These are phyloP conservation scores for Suillus hirtellus DNA, from an alignment of 768 basidiomycete species.

Conservation along the genomic window DNA sequence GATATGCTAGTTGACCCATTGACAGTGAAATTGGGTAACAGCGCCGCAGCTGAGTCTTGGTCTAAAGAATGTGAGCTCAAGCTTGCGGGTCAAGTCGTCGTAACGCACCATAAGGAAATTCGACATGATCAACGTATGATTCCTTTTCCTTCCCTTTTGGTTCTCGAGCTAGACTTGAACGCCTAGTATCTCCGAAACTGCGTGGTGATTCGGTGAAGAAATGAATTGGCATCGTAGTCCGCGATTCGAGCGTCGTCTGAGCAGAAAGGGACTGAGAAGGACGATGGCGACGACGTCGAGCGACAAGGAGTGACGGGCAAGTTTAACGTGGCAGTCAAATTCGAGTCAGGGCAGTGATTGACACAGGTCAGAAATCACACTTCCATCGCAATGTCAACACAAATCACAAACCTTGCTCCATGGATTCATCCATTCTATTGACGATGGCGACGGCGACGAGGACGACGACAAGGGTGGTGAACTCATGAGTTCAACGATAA, in stretches of 20 bases:
- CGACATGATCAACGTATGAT: background rate
- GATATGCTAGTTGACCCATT: slow-evolving; percentile 16
- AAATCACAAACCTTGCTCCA: slow-evolving; percentile 1
- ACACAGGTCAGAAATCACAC: slow-evolving; percentile 3
- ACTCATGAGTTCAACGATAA: background rate
- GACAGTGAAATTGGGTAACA: slow-evolving; percentile 17
- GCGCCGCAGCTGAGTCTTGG: slow-evolving; percentile 12
- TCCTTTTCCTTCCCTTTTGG: slow-evolving; percentile 3
- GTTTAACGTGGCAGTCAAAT: slow-evolving; percentile 8
- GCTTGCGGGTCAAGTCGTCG: background rate
- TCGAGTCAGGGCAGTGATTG: background rate
- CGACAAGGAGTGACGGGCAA: background rate
- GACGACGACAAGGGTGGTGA: background rate
- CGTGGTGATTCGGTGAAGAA: slow-evolving; percentile 5
- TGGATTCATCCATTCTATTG: background rate
- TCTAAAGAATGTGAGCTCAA: slow-evolving; percentile 16
- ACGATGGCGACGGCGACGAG: background rate
- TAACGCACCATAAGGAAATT: background rate
- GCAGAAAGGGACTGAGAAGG: background rate
- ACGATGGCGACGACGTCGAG: background rate
- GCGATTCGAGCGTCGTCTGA: background rate
- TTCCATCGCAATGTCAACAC: background rate
- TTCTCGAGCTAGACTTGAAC: background rate
- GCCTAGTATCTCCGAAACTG: background rate
- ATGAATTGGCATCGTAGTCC: slow-evolving; percentile 1